Conservation (phyloP, 2,329 filamentous ascomycete species). For the Arthrobotrys musiformis region DNA sequence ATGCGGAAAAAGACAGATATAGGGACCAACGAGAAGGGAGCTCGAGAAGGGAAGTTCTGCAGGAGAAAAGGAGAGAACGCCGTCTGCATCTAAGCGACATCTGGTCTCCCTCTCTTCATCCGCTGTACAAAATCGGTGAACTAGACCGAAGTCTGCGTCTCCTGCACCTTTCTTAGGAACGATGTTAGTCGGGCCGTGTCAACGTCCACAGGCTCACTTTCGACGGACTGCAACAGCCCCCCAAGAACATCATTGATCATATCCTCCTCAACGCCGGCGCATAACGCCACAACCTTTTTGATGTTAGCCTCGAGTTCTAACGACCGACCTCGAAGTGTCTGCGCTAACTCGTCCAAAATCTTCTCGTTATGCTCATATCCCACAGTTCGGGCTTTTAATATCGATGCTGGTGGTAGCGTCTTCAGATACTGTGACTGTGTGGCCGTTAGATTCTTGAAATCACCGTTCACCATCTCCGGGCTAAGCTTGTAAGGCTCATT, state of each 20-base stretch:
- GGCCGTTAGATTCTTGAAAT: slow-evolving; percentile 64
- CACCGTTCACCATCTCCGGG: slow-evolving; percentile 62
- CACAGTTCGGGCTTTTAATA: slow-evolving; percentile 75
- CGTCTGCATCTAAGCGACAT: slow-evolving; percentile 25
- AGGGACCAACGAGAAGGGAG: neutral
- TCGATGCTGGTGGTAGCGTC: slow-evolving; percentile 70
- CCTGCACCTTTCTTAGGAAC: slow-evolving; percentile 82
- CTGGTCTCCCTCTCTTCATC: neutral
- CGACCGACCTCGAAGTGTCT: slow-evolving; percentile 79
- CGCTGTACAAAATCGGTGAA: neutral
- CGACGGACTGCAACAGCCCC: slow-evolving; percentile 83
- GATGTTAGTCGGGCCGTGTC: slow-evolving; percentile 81
- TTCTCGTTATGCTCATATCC: slow-evolving; percentile 77
- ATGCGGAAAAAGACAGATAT: neutral
- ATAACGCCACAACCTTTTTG: slow-evolving; percentile 84
- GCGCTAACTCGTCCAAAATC: slow-evolving; percentile 74
- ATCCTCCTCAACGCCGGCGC: slow-evolving; percentile 80
- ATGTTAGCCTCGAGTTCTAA: slow-evolving; percentile 89
- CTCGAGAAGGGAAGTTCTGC: neutral
- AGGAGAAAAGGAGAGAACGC: neutral
- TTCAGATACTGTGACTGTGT: slow-evolving; percentile 64
- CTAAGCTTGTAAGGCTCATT: slow-evolving; percentile 57
- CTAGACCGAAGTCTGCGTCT: slow-evolving; percentile 61
- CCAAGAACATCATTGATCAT: slow-evolving; percentile 84
- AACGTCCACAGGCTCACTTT: slow-evolving; percentile 81